Percentiles rank a stretch among this genome's conserved stretches.
These are phyloP conservation scores for Boletus edulis DNA, from an alignment of 768 basidiomycete species.

Conservation along the genomic window DNA sequence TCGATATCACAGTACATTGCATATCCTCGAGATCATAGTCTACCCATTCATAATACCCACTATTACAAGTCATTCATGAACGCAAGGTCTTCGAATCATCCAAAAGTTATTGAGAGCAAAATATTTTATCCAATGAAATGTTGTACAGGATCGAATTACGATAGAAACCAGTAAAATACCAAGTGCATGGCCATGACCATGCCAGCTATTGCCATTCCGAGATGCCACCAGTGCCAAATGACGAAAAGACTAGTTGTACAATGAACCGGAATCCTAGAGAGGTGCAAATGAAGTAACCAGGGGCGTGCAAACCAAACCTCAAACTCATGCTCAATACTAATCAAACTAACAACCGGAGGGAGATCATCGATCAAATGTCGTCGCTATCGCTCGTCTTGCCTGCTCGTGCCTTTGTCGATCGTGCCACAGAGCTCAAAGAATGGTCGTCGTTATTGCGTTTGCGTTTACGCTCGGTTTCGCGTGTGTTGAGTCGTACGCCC, in stretches of 20 bases:
- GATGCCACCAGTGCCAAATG: constrained; percentile 6
- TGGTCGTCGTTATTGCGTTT: constrained; percentile 27
- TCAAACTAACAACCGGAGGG: neutral
- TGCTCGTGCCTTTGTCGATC: constrained; percentile 1
- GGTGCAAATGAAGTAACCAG: constrained; percentile 6
- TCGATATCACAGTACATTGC: neutral
- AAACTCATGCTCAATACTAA: neutral
- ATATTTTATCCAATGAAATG: neutral
- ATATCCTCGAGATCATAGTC: neutral
- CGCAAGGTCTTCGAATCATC: neutral
- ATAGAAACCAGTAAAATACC: constrained; percentile 5
- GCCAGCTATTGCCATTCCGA: constrained; percentile 1
- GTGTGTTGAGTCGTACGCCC: constrained; percentile 36
- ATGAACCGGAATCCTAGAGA: constrained; percentile 1
- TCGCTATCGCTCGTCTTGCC: constrained; percentile 26
- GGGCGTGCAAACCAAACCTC: constrained; percentile 3
- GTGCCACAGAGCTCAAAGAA: constrained; percentile 2
- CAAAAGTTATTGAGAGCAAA: neutral
- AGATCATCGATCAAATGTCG: constrained; percentile 20
- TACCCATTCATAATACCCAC: neutral
- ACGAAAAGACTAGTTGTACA: constrained; percentile 17
- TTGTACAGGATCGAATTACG: constrained; percentile 11
- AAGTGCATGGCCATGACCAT: neutral
- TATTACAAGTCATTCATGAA: neutral
- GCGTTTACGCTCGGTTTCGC: constrained; percentile 36